phyloP scores from a whole-genome alignment of 768 basidiomycete species.

The Leccinum uliginosum region DNA sequence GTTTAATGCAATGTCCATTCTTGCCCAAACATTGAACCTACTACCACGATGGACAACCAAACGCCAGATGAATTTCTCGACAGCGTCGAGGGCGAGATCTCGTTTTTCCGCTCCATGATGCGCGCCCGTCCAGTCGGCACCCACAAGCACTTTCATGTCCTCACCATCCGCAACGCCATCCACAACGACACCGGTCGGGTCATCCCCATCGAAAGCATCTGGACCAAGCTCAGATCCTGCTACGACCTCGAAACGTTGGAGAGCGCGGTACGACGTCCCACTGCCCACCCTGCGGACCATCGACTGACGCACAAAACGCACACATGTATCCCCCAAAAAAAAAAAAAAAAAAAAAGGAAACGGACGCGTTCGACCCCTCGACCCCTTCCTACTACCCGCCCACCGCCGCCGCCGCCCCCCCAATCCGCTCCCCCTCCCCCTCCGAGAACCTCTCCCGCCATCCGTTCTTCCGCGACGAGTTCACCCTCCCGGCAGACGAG shows the following conservation, averaged over 20 bases:
- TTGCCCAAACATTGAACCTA: conserved; percentile 19
- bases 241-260: conserved; percentile 79
- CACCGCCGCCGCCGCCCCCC: conserved; percentile 14
- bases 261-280: conserved; percentile 39
- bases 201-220: conserved; percentile 61
- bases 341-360: no score
- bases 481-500: conserved; percentile 54
- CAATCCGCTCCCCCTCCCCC: conserved; percentile 63
- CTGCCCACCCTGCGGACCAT: no score
- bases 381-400: conserved; percentile 36
- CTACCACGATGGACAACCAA: conserved; percentile 25
- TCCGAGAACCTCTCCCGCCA: conserved; percentile 64
- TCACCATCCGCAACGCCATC: conserved; percentile 70
- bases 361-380: conserved; percentile 44
- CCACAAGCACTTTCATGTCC: conserved; percentile 77
- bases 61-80: conserved; percentile 48
- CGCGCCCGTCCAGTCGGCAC: conserved; percentile 78
- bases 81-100: conserved; percentile 76
- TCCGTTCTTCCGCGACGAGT: conserved; percentile 74
- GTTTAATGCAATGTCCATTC: conserved; percentile 14
- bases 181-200: conserved; percentile 61
- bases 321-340: no score
- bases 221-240: conserved; percentile 66
- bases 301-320: background rate
- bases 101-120: conserved; percentile 81